Percentiles rank a stretch among this genome's conserved stretches.
These are phyloP conservation scores for Aspergillus coremiiformis DNA, from an alignment of 495 filamentous ascomycete species.

Conservation along the genomic window DNA sequence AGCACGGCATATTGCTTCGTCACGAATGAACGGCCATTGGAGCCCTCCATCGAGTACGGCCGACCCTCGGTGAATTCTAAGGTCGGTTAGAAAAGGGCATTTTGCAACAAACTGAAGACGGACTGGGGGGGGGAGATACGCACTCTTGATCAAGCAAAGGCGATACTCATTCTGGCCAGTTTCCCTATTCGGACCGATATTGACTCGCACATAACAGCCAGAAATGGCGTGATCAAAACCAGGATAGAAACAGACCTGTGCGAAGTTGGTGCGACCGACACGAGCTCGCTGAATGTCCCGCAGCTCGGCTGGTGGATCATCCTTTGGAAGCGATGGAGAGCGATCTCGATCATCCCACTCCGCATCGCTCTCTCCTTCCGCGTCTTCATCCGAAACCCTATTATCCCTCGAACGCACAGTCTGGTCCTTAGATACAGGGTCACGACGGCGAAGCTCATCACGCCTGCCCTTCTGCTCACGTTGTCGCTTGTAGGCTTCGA, in stretches of 20 bases:
- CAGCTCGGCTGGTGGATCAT: conserved; percentile 60
- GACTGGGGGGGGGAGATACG: conserved; percentile 9
- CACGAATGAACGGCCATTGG: conserved; percentile 61
- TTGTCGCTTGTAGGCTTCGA: conserved; percentile 76
- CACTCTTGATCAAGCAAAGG: conserved; percentile 80
- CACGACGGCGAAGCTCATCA: conserved; percentile 64
- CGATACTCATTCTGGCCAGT: conserved; percentile 70
- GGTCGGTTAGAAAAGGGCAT: conserved; percentile 28
- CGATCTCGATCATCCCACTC: conserved; percentile 57
- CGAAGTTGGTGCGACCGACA: conserved; percentile 73
- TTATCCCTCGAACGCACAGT: conserved; percentile 45
- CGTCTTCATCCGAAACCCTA: conserved; percentile 53
- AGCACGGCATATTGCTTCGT: conserved; percentile 70
- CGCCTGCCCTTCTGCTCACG: conserved; percentile 69
- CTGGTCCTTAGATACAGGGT: conserved; percentile 48
- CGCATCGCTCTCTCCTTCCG: conserved; percentile 71
- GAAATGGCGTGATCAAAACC: conserved; percentile 74
- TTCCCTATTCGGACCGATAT: conserved; percentile 61
- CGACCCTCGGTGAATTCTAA: conserved; percentile 68
- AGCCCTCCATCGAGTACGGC: conserved; percentile 68
- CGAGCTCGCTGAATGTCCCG: conserved; percentile 73
- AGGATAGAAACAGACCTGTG: conserved; percentile 82
- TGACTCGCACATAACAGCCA: conserved; percentile 74
- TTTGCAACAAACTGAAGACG: neutral
- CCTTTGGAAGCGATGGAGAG: conserved; percentile 37